A percentile compares a stretch with the other conserved stretches of the same genome.
Evolutionary conservation across 2,329 filamentous ascomycete species (phyloP).

Genomic region (Emmonsiellopsis sp.): DNA sequence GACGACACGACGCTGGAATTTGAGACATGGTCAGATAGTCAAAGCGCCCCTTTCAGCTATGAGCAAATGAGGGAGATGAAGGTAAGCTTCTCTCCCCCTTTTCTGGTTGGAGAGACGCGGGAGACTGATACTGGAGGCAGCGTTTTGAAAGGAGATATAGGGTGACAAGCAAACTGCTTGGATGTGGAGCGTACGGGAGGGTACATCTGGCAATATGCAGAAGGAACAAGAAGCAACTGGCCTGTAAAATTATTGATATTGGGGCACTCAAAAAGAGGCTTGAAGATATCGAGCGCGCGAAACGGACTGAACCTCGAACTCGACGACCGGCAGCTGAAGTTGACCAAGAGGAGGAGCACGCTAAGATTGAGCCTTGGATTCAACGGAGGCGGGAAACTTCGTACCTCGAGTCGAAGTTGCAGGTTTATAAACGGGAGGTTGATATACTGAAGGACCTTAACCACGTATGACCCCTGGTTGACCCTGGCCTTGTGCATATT

Average conservation of each 20-base stretch:
- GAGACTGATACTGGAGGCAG: constrained; percentile 14
- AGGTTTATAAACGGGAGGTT: constrained; percentile 30
- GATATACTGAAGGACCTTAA: constrained; percentile 43
- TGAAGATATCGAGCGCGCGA: constrained; percentile 1
- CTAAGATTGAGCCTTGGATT: constrained; percentile 13
- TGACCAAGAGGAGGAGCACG: constrained; percentile 11
- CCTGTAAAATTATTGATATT: constrained; percentile 39
- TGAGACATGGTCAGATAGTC: not conserved
- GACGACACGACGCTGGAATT: constrained; percentile 6
- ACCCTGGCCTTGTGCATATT: not conserved
- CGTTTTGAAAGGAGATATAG: constrained; percentile 24
- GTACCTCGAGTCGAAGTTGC: constrained; percentile 21
- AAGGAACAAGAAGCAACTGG: constrained; percentile 27
- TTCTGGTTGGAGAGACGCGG: not conserved
- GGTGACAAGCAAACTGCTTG: constrained; percentile 32
- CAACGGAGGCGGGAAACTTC: constrained; percentile 12
- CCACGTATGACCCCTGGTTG: constrained; percentile 35
- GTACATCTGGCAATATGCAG: constrained; percentile 36
- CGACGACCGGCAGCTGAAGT: constrained; percentile 12
- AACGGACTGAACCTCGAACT: not conserved
- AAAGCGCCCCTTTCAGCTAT: constrained; percentile 14
- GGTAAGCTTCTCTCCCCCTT: constrained; percentile 14
- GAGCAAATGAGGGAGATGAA: constrained; percentile 27
- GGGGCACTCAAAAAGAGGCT: constrained; percentile 16
- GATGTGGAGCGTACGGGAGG: constrained; percentile 33